A percentile compares a stretch with the other conserved stretches of the same genome.
These are phyloP conservation scores for Cryphonectria parasitica DNA, from an alignment of 2,329 filamentous ascomycete species.

Conservation along the genomic window DNA sequence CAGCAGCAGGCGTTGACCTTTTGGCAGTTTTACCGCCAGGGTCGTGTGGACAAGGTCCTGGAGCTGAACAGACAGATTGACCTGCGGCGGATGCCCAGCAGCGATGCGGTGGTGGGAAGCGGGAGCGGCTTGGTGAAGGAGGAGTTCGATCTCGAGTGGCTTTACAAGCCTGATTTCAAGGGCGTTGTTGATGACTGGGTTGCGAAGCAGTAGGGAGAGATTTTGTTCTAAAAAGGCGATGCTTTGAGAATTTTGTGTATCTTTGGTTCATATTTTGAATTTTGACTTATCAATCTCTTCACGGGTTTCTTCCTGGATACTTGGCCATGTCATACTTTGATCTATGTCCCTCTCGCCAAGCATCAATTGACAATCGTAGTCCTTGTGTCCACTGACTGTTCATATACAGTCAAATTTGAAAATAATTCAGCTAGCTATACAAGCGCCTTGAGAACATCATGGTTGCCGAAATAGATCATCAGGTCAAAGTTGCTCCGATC, in stretches of 20 bases:
- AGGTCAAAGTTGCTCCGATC: slow-evolving; percentile 4
- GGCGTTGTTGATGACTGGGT: slow-evolving; percentile 35
- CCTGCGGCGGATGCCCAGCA: slow-evolving; percentile 47
- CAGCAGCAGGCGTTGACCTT: slow-evolving; percentile 16
- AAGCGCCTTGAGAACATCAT: neutral
- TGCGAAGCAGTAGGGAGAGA: neutral
- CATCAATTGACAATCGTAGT: neutral
- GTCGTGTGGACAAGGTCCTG: slow-evolving; percentile 51
- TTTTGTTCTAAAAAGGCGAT: neutral
- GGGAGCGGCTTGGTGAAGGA: slow-evolving; percentile 11
- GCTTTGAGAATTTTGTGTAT: neutral
- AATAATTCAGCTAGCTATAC: neutral
- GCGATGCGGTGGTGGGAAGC: slow-evolving; percentile 33
- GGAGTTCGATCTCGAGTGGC: slow-evolving; percentile 43
- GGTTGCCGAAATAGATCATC: neutral
- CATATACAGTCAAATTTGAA: too few relatives aligned
- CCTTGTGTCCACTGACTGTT: neutral
- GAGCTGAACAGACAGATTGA: slow-evolving; percentile 54
- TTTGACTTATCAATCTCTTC: neutral
- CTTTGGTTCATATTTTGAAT: neutral
- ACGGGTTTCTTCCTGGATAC: neutral
- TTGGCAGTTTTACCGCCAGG: slow-evolving; percentile 55
- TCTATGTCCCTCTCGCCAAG: too few relatives aligned
- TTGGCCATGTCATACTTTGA: neutral
- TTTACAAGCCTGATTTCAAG: slow-evolving; percentile 47